phyloP scores from a whole-genome alignment of 805 yeast species.

The Candida berthetii region DNA sequence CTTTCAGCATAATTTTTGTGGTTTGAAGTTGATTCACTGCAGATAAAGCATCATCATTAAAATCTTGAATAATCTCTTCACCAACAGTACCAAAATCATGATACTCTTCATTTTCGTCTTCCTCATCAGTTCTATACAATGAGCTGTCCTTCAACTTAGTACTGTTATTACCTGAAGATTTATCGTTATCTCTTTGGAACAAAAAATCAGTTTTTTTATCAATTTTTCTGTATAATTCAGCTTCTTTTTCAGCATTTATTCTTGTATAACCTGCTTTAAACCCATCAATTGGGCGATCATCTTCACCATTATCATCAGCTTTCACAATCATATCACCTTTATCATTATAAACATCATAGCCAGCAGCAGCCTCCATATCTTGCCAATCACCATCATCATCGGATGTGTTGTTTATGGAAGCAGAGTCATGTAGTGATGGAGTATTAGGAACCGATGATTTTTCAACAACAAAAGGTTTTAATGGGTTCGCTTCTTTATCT shows the following conservation, averaged over 20 bases:
- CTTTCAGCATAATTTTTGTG: conserved; percentile 76
- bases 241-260: conserved; percentile 82
- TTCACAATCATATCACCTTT: conserved; percentile 53
- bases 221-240: conserved; percentile 54
- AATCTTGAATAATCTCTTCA: conserved; percentile 25
- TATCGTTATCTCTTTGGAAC: conserved; percentile 25
- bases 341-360: conserved; percentile 73
- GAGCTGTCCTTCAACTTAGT: background rate
- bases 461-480: background rate
- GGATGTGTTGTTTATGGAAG: background rate
- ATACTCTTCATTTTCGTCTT: conserved; percentile 19
- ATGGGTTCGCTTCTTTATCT: background rate
- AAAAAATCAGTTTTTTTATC: conserved; percentile 53
- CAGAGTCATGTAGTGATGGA: background rate
- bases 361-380: conserved; percentile 78
- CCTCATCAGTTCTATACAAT: background rate
- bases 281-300: conserved; percentile 22
- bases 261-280: conserved; percentile 75
- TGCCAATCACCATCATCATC: conserved; percentile 62
- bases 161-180: background rate
- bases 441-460: too few species aligned
- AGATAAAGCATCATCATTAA: conserved; percentile 24
- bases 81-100: conserved; percentile 29
- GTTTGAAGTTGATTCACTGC: conserved; percentile 67
- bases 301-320: conserved; percentile 13